Base-by-base conservation (phyloP, 345 rosid species). In the Conringia planisiliqua region DNA sequence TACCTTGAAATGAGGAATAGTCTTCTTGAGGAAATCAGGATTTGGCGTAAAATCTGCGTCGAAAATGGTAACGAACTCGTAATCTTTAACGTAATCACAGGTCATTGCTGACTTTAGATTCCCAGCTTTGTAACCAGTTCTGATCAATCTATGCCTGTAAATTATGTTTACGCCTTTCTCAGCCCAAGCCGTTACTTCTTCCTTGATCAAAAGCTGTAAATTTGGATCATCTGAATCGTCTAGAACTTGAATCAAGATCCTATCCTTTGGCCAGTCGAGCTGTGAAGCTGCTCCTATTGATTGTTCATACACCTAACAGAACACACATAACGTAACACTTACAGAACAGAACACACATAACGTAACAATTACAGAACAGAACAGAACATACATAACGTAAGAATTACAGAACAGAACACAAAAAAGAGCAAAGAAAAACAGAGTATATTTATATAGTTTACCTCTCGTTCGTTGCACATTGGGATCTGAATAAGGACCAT, bases 401-500 rank as follows among this genome's bases (percentile, higher is more conserved):
- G 29, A 62, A 3, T 72, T 29, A 72, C 32, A 36, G 29, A 30
- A 47, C 60, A 43, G 66, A 69, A 64, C 9, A 3, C n/a, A 29
- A 16, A 42, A 39, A 48, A 44, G 57, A 69, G 75, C 0, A 17
- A 32, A 2, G 13, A 36, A 59, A 40, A 56, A 36, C 27, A 39
- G 48, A 56, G 54, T 39, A 9, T 48, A 6, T 42, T 63, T 68
- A 4, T 68, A 6, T 6, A 62, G 46, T 24, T 9, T 77, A 89
- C 97, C 95, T 92, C 98, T 80, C 88, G 78, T 58, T 93, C 98
- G 63, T 93, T 93, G 87, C 97, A 90, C 98, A 93, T 93, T 10
- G 98, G 98, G 80, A 93, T 93, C 87, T 93, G 98, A 78, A 93
- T 85, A 71, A 93, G 91, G 64, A 93, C 97, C 96, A 84, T 93